A percentile compares a stretch with the other conserved stretches of the same genome.
Evolutionary conservation across 176 grass and related monocot species (phyloP).

Genomic region (Oryza rufipogon): DNA sequence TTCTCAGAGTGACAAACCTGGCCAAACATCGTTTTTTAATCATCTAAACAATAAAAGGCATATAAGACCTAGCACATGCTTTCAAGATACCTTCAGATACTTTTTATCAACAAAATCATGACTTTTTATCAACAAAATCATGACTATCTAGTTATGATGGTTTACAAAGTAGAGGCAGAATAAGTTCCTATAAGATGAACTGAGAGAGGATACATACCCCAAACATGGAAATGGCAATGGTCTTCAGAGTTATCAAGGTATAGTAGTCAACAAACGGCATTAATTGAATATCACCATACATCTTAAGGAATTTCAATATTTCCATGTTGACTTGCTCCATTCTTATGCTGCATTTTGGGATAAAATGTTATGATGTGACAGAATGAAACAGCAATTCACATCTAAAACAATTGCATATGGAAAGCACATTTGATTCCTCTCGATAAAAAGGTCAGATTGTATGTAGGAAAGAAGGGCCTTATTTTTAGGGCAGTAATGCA

Average conservation of each 20-base stretch:
- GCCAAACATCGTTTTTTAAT: background rate
- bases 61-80: background rate
- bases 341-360: conserved; percentile 2
- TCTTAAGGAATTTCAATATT: background rate
- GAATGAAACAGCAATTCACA: background rate
- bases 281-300: conserved; percentile 71
- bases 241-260: conserved; percentile 84
- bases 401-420: background rate
- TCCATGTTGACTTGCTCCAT: background rate
- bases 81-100: conserved; percentile 19
- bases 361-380: background rate
- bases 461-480: background rate
- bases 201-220: conserved; percentile 66
- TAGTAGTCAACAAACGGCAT: conserved; percentile 98
- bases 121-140: background rate
- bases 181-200: conserved; percentile 18
- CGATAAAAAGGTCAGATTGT: background rate
- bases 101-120: background rate
- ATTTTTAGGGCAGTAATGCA: background rate
- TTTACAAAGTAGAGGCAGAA: conserved; percentile 4
- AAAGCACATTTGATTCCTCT: background rate
- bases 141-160: background rate
- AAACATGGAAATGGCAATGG: conserved; percentile 68
- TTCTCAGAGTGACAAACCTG: background rate
- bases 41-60: background rate